Conservation (phyloP, 176 grass and related monocot genomes). For the Carex parvula region DNA sequence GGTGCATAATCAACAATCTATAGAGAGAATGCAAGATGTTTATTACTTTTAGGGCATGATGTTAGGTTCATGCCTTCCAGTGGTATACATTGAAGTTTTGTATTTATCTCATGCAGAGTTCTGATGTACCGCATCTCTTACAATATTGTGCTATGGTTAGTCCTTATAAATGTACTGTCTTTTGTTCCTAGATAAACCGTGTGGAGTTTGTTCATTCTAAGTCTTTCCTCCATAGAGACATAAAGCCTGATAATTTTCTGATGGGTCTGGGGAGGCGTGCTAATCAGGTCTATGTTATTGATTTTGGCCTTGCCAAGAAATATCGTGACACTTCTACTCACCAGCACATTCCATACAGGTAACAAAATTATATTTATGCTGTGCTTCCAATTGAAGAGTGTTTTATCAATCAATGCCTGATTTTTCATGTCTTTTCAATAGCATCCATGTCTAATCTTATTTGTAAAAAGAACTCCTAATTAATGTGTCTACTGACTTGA, state of each 20-base stretch:
- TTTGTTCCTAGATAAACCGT: slow-evolving; percentile 68
- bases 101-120: neutral
- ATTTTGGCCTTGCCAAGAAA: slow-evolving; percentile 97
- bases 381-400: neutral
- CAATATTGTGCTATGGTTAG: neutral
- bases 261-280: slow-evolving; percentile 91
- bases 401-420: neutral
- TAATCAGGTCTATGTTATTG: slow-evolving; percentile 99
- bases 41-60: neutral
- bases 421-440: neutral
- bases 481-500: neutral
- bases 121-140: neutral
- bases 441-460: neutral
- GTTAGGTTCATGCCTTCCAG: neutral
- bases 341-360: slow-evolving; percentile 96
- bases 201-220: slow-evolving; percentile 93
- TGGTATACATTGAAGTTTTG: neutral
- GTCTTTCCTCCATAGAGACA: slow-evolving; percentile 93
- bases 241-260: slow-evolving; percentile 98
- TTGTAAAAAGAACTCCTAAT: neutral
- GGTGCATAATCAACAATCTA: neutral
- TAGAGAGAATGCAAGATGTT: neutral
- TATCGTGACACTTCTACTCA: slow-evolving; percentile 83
- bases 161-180: neutral
- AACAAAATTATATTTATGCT: neutral